A percentile compares a stretch with the other conserved stretches of the same genome.
Evolutionary conservation across 208 protist genomes (phyloP).

Genomic region (Leishmania tropica): DNA sequence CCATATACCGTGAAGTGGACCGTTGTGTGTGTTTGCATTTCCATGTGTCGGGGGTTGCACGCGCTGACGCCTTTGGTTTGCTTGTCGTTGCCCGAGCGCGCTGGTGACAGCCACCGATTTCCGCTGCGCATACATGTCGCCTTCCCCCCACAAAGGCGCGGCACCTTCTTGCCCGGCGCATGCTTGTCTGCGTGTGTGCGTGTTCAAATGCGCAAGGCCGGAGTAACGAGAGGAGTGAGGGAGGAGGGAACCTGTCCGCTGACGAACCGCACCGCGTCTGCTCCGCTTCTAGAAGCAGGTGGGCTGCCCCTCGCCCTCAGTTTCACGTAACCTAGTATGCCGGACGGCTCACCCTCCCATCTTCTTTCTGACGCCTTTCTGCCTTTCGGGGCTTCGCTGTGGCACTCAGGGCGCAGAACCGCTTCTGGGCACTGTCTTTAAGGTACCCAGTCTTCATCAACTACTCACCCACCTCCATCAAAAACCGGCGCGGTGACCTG

Average conservation of each 20-base stretch:
- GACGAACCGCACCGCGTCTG: background rate
- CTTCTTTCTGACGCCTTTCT: slow-evolving; percentile 2
- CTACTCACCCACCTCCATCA: background rate
- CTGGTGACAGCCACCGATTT: background rate
- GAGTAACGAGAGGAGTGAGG: background rate
- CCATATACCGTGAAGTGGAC: background rate
- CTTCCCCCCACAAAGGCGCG: background rate
- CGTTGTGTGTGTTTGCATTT: background rate
- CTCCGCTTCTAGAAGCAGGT: background rate
- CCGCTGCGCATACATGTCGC: background rate
- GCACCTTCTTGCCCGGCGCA: background rate
- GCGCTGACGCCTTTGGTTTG: background rate
- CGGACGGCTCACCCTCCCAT: background rate
- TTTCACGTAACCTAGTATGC: background rate
- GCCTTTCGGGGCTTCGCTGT: slow-evolving; percentile 1
- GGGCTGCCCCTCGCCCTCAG: background rate
- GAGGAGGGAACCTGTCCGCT: too few species aligned
- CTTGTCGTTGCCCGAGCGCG: background rate
- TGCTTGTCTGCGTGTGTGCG: background rate
- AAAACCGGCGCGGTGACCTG: background rate
- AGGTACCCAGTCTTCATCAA: background rate
- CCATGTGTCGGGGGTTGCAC: background rate
- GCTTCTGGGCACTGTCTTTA: background rate
- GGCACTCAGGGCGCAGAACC: background rate
- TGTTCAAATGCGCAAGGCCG: background rate